Base-by-base conservation (phyloP, 371 early-diverging fungal genomes). In the Coemansia sp. region DNA sequence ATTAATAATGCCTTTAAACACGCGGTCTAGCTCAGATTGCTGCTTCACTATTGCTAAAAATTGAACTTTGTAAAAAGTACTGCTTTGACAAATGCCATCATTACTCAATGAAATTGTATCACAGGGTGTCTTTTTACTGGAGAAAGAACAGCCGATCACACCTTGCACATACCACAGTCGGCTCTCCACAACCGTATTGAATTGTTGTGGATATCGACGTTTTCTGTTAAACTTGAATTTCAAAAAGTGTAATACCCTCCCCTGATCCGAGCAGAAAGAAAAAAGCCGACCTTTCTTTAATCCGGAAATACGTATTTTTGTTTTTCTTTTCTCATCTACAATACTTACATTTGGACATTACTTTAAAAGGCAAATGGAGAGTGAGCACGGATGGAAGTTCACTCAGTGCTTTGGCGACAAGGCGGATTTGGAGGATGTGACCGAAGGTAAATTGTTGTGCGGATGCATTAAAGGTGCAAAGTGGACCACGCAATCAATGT, bases 321-420 rank as follows among this genome's bases (percentile, higher is more conserved):
- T 41, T 41, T n/a, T 41, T 41, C n/a, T 41, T 17, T 56, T 28
- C n/a, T 28, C 15, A 28, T 28, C 17, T 12, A 8, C 19, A 32
- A 32, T 32, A 32, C 32, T 32, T 36, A 32, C 17, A 12, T 28
- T 69, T 19, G 23, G 36, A 44, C 28, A 39, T 44, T 39, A 51
- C 28, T 8, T 58, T 59, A 23, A 41, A 12, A 44, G 59, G 24
- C 46, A 59, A 44, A 77, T 73, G 78, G 73, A 73, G 69, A 77
- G 74, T 57, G 81, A 80, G 69, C 79, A 67, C 59, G 81, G 81
- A 39, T 97, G 97, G 97, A 94, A 90, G 78, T 97, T 97, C 82
- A 94, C 97, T 53, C 98, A 97, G 82, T 97, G 97, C 84, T 98
- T 98, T 87, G 98, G 98, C 65, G 98, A 98, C 83, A 98, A 98